Base-by-base conservation (phyloP, 805 yeast species). In the Wickerhamiella musiphila region DNA sequence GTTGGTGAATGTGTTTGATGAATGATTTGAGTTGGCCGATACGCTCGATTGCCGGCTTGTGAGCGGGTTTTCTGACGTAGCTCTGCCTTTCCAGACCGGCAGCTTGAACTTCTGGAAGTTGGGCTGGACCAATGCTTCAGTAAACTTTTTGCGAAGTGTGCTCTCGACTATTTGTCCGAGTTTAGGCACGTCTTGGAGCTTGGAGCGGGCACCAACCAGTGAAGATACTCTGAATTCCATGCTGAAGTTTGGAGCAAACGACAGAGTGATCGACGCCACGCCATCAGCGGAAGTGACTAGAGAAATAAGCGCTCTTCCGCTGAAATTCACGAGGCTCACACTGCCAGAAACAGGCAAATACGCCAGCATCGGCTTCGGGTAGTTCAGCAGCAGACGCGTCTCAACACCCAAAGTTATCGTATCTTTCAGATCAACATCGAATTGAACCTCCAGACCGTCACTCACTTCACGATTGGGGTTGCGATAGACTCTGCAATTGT, bases 111-210 rank as follows among this genome's bases (percentile, higher is more conserved):
- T 76, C 51, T 84, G 94, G 46, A 76, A 86, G 43, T 93, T 65
- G 1, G 99, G 99, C 42, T 82, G 92, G 9, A 90, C 90, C 49
- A 94, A 82, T 39, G 94, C 63, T 44, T 86, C 95, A 12, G 74
- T 73, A 48, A 90, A 84, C 93, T 94, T 83, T 34, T 73, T 73
- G 40, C 90, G 65, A 24, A 90, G 64, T 38, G 75, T 74, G 36
- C 70, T 70, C 49, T 90, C 96, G 25, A 90, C 73, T 26, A 90
- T 58, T 36, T 79, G 73, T 7, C 93, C 71, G 23, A 90, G 71
- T 47, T 90, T 83, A 6, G 99, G 98, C 11, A 90, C 78, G 46
- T 90, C 82, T 53, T 84, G 93, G 18, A 90, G 60, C 49, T 86
- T 78, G 0, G 96, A 81, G 29, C 93, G 65, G 1, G 95, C 78